These are phyloP conservation scores for Groenewaldozyma tartarivorans DNA, from an alignment of 805 yeast genomes.

Conservation along the genomic window DNA sequence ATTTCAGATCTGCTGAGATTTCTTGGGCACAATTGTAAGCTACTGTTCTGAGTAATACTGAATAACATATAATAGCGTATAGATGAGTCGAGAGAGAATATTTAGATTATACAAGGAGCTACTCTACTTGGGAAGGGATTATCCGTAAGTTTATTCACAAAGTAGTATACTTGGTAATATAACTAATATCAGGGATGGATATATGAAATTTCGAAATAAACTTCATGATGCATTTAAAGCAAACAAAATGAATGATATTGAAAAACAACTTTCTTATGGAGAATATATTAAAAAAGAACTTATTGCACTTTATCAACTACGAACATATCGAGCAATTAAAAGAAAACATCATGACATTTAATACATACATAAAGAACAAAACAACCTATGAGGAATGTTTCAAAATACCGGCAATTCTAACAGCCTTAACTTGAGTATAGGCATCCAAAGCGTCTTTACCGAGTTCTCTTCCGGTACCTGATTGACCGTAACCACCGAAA, in stretches of 20 bases:
- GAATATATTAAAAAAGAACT: conserved; percentile 31
- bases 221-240: conserved; percentile 25
- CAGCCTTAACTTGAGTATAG: conserved; percentile 69
- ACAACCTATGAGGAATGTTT: neutral
- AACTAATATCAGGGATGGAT: conserved; percentile 19
- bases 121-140: conserved; percentile 29
- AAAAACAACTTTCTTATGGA: conserved; percentile 25
- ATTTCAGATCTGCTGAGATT: too few relatives aligned
- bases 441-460: conserved; percentile 64
- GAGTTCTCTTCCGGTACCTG: conserved; percentile 76
- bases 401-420: conserved; percentile 39
- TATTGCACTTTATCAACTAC: conserved; percentile 27
- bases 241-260: conserved; percentile 22
- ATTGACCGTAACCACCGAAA: conserved; percentile 72
- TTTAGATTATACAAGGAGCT: conserved; percentile 30
- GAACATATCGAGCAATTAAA: conserved; percentile 29
- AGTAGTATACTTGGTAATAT: neutral
- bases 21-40: too few relatives aligned
- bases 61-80: too few relatives aligned
- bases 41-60: too few relatives aligned
- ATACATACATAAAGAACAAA: neutral
- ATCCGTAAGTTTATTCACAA: conserved; percentile 23
- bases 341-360: conserved; percentile 20
- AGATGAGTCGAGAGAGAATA: conserved; percentile 19
- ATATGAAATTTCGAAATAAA: conserved; percentile 21